Conservation (phyloP, 2,329 filamentous ascomycete genomes). For the Neocucurbitaria cava region DNA sequence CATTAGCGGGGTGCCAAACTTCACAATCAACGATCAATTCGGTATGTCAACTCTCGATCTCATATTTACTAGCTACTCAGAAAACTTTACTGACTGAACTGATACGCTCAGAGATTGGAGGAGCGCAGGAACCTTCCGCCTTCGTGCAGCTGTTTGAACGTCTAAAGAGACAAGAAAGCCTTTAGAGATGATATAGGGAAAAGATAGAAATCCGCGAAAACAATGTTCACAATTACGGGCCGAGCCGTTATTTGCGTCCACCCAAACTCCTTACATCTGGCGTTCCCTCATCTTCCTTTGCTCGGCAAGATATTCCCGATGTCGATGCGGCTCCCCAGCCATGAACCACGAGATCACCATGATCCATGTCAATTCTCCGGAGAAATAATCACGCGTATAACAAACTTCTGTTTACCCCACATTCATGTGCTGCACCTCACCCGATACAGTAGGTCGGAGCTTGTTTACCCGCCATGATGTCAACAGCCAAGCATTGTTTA, state of each 20-base stretch:
- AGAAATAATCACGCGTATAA: conserved; percentile 3
- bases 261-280: no score
- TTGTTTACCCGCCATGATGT: conserved; percentile 18
- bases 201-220: background rate
- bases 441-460: conserved; percentile 16
- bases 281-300: background rate
- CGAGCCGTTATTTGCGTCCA: no score
- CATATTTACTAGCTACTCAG: background rate
- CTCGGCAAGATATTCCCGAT: background rate
- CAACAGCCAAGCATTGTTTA: conserved; percentile 3
- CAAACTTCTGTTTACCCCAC: conserved; percentile 13
- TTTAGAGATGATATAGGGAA: background rate
- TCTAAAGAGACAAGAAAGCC: conserved; percentile 57
- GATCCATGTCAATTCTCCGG: conserved; percentile 3
- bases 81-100: background rate
- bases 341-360: conserved; percentile 1
- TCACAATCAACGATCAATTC: conserved; percentile 72
- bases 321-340: background rate
- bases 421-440: conserved; percentile 17
- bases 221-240: background rate
- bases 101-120: conserved; percentile 59
- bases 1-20: conserved; percentile 76
- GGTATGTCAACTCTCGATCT: conserved; percentile 21
- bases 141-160: conserved; percentile 72
- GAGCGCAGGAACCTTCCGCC: conserved; percentile 72